A percentile compares a stretch with the other conserved stretches of the same genome.
Conservation (phyloP, 108 stramenopile genomes). For the Cyclotella sp. region DNA sequence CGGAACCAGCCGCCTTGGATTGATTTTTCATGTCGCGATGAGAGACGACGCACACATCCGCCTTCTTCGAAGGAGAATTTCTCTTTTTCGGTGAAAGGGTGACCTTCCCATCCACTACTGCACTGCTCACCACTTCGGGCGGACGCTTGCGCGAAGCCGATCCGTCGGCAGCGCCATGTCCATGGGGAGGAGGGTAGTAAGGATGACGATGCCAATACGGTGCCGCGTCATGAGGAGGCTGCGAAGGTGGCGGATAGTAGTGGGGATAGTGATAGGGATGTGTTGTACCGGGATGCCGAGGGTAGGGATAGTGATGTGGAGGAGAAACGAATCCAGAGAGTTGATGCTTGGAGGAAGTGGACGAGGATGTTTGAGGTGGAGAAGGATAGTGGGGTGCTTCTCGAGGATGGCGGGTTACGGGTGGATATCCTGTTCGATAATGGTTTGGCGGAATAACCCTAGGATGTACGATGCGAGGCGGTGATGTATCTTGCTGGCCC, state of each 20-base stretch:
- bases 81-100: background rate
- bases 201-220: conserved; percentile 19
- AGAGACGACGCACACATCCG: background rate
- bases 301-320: conserved; percentile 14
- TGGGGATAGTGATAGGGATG: conserved; percentile 4
- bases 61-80: background rate
- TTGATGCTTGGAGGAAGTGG: background rate
- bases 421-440: background rate
- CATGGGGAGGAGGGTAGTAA: background rate
- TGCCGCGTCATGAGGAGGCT: conserved; percentile 2
- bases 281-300: background rate
- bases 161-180: background rate
- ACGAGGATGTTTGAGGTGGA: background rate
- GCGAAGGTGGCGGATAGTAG: background rate
- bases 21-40: background rate
- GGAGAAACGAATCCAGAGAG: background rate
- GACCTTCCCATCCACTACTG: background rate
- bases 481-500: background rate
- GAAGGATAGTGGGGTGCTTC: background rate
- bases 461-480: background rate
- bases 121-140: background rate
- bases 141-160: background rate
- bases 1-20: no score
- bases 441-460: background rate
- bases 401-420: background rate